Evolutionary conservation across 805 yeast genomes (phyloP).

Genomic region (Pichia sporocuriosa): DNA sequence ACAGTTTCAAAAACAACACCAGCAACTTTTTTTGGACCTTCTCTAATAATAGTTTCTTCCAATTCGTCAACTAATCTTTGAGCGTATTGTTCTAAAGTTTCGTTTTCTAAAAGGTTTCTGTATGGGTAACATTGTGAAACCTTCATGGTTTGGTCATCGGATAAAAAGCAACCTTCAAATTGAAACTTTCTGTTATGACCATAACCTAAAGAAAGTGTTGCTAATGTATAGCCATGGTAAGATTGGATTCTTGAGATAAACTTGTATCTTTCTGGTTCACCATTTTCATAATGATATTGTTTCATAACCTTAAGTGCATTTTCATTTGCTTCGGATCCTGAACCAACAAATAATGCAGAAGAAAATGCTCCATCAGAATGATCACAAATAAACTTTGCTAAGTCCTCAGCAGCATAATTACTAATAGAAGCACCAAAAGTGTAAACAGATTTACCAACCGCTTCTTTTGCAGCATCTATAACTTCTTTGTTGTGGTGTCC

Average conservation of each 20-base stretch:
- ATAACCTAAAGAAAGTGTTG: constrained; percentile 37
- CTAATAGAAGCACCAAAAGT: constrained; percentile 29
- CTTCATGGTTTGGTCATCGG: constrained; percentile 24
- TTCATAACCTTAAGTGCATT: constrained; percentile 67
- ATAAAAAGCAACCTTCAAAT: constrained; percentile 26
- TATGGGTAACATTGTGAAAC: constrained; percentile 22
- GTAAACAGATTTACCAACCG: constrained; percentile 30
- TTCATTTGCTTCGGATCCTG: constrained; percentile 78
- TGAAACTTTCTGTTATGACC: constrained; percentile 30
- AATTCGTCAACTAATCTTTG: constrained; percentile 32
- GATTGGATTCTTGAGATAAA: constrained; percentile 38
- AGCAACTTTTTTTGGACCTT: constrained; percentile 38
- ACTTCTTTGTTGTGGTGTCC: constrained; percentile 37
- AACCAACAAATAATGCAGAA: constrained; percentile 47
- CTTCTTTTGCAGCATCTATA: constrained; percentile 30
- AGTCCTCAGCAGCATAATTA: constrained; percentile 35
- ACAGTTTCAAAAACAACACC: constrained; percentile 39
- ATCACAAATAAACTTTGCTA: constrained; percentile 37
- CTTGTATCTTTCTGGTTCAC: constrained; percentile 34
- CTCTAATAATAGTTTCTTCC: constrained; percentile 33
- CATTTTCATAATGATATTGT: constrained; percentile 39
- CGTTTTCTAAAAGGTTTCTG: constrained; percentile 14
- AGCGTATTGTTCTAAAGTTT: constrained; percentile 32
- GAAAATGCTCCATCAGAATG: constrained; percentile 34
- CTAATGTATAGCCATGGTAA: constrained; percentile 45